phyloP scores from a whole-genome alignment of 768 basidiomycete species.

The Tricholoma saponaceum region DNA sequence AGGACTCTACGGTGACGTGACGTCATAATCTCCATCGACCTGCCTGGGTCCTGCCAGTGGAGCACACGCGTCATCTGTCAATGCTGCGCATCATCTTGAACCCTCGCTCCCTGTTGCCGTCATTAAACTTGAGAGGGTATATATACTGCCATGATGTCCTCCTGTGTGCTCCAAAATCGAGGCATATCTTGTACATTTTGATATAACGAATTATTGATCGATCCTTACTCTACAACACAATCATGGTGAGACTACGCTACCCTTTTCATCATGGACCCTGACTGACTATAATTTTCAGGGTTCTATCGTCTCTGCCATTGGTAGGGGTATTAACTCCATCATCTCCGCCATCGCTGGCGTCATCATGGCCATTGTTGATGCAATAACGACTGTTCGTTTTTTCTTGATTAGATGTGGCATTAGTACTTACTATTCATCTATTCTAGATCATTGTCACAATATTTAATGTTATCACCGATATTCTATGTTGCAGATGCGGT shows the following conservation, averaged over 20 bases:
- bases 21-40: no score
- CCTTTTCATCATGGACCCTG: not conserved
- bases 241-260: not conserved
- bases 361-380: conserved; percentile 56
- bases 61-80: no score
- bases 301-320: conserved; percentile 63
- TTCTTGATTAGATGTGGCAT: not conserved
- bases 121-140: no score
- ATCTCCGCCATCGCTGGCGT: conserved; percentile 58
- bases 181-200: not conserved
- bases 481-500: conserved; percentile 48
- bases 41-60: no score
- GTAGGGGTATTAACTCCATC: conserved; percentile 51
- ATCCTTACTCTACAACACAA: not conserved
- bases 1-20: no score
- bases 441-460: conserved; percentile 60
- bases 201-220: not conserved
- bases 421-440: not conserved
- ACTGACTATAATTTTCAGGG: conserved; percentile 38
- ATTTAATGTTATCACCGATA: conserved; percentile 55
- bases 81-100: no score
- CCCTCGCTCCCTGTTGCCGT: no score
- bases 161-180: not conserved
- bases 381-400: conserved; percentile 51
- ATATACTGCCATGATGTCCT: not conserved